These are phyloP conservation scores for Coniochaeta sp. DNA, from an alignment of 2,329 filamentous ascomycete species.

Conservation along the genomic window DNA sequence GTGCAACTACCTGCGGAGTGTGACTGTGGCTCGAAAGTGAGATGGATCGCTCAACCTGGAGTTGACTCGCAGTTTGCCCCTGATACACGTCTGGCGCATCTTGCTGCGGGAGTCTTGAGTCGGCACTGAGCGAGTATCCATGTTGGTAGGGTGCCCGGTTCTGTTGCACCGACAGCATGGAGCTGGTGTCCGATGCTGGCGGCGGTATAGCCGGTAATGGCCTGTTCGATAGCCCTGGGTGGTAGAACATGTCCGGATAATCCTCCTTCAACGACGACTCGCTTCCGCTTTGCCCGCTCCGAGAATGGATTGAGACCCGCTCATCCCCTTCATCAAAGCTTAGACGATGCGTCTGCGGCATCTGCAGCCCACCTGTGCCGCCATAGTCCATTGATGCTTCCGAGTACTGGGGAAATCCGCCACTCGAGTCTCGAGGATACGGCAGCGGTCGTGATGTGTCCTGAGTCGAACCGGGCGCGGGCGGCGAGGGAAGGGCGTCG, in stretches of 20 bases:
- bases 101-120: slow-evolving; percentile 31
- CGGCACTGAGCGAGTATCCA: slow-evolving; percentile 40
- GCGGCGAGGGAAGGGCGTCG: slow-evolving; percentile 33
- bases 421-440: slow-evolving; percentile 31
- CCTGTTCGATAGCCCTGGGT: slow-evolving; percentile 66
- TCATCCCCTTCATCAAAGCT: slow-evolving; percentile 96
- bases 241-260: slow-evolving; percentile 88
- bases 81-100: slow-evolving; percentile 43
- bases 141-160: slow-evolving; percentile 41
- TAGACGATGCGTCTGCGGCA: slow-evolving; percentile 64
- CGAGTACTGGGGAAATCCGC: slow-evolving; percentile 34
- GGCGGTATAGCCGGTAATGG: slow-evolving; percentile 58
- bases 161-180: slow-evolving; percentile 39
- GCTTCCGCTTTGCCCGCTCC: slow-evolving; percentile 49
- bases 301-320: slow-evolving; percentile 49
- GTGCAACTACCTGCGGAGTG: slow-evolving; percentile 69
- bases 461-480: slow-evolving; percentile 28
- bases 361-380: slow-evolving; percentile 81
- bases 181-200: slow-evolving; percentile 51
- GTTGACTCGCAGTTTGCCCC: slow-evolving; percentile 32
- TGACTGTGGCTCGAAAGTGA: slow-evolving; percentile 78
- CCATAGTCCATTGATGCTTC: slow-evolving; percentile 76
- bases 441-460: slow-evolving; percentile 43
- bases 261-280: slow-evolving; percentile 65
- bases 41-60: slow-evolving; percentile 62